These are phyloP conservation scores for Tetraselmis striata DNA, from an alignment of 139 green algal genomes.

Conservation along the genomic window DNA sequence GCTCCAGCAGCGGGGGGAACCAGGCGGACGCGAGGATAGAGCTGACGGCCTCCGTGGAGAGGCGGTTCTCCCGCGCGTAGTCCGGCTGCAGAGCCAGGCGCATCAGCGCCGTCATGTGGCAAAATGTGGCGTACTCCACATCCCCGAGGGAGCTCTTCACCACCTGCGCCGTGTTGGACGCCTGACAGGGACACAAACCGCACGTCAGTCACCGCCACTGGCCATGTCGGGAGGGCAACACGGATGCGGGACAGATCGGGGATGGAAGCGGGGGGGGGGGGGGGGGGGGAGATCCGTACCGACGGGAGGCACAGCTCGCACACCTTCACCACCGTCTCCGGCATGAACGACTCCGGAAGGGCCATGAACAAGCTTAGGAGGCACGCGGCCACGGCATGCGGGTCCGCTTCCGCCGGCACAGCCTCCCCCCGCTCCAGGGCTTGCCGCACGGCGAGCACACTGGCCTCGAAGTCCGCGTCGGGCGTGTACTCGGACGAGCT, in stretches of 20 bases:
- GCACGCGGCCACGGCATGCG: background rate
- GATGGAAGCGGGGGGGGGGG: no score
- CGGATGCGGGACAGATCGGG: no score
- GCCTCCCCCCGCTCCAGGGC: background rate
- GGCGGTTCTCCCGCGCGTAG: background rate
- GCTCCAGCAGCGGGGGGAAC: background rate
- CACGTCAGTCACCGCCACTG: no score
- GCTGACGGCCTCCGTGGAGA: background rate
- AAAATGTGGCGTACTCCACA: background rate
- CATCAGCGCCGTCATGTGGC: background rate
- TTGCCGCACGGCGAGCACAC: background rate
- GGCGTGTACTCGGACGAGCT: background rate
- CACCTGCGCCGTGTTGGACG: background rate
- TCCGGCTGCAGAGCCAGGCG: background rate
- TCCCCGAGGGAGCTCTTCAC: background rate
- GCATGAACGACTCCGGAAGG: background rate
- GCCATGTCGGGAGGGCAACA: no score
- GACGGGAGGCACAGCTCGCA: background rate
- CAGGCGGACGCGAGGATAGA: background rate
- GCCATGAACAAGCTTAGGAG: background rate
- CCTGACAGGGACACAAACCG: no score
- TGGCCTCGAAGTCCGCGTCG: background rate
- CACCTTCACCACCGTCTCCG: background rate
- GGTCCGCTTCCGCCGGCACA: background rate
- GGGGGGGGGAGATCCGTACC: no score